These are phyloP conservation scores for Dipteronia sinensis DNA, from an alignment of 345 rosid genomes.

Conservation along the genomic window DNA sequence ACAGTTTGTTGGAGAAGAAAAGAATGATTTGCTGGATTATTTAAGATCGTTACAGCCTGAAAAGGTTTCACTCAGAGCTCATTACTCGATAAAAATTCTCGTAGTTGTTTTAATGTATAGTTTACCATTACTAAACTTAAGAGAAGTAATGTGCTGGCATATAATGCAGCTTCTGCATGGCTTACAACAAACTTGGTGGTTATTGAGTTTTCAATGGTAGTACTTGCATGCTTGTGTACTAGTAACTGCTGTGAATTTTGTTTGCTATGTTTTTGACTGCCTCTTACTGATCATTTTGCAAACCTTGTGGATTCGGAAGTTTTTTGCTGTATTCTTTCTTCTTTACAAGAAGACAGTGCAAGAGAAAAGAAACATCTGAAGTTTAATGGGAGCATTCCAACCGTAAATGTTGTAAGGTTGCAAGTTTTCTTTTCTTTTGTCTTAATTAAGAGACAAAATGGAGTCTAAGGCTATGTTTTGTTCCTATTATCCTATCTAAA, in stretches of 20 bases:
- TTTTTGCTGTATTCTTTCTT: background rate
- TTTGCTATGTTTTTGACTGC: constrained; percentile 8
- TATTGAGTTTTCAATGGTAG: constrained; percentile 1
- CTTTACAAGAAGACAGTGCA: background rate
- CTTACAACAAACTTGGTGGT: constrained; percentile 10
- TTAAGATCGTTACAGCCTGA: constrained; percentile 92
- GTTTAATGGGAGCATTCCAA: constrained; percentile 3
- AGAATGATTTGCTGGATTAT: constrained; percentile 93
- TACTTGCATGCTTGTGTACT: background rate
- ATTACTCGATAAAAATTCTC: constrained; percentile 3
- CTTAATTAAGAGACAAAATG: background rate
- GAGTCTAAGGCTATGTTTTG: background rate
- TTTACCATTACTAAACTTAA: constrained; percentile 8
- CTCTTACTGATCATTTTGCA: background rate
- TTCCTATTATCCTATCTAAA: background rate
- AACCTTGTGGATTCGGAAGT: background rate
- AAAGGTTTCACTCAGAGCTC: constrained; percentile 52
- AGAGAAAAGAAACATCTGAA: constrained; percentile 5
- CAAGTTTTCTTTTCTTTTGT: constrained; percentile 1
- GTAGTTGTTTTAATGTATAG: background rate
- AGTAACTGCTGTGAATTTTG: background rate
- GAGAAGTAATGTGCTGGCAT: constrained; percentile 4
- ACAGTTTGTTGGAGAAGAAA: constrained; percentile 98
- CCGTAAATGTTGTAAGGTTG: background rate
- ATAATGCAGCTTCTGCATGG: constrained; percentile 11